Evolutionary conservation across 2,329 filamentous ascomycete genomes (phyloP).

Genomic region (Ascochyta clinopodiicola): DNA sequence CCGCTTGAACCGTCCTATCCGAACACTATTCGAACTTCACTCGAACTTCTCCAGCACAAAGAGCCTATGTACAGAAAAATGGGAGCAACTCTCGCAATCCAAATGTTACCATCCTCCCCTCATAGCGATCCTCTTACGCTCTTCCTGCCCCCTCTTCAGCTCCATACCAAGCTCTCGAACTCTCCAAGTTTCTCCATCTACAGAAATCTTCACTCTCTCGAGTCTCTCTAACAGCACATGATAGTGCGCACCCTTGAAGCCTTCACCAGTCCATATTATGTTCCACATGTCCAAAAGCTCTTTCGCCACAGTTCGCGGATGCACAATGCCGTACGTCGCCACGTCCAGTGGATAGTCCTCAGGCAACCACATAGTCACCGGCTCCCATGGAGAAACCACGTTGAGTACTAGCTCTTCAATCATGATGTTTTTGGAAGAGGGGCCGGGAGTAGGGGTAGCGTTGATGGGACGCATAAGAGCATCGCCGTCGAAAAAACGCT

Average conservation of each 20-base stretch:
- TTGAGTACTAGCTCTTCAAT: slow-evolving; percentile 45
- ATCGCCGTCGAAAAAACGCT: slow-evolving; percentile 37
- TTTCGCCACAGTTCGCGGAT: slow-evolving; percentile 35
- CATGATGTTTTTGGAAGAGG: slow-evolving; percentile 16
- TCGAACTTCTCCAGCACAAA: background rate
- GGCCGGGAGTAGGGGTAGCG: slow-evolving; percentile 2
- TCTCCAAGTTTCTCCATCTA: slow-evolving; percentile 36
- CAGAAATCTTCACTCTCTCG: slow-evolving; percentile 38
- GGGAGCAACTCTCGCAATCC: background rate
- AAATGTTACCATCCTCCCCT: slow-evolving; percentile 30
- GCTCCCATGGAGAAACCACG: slow-evolving; percentile 29
- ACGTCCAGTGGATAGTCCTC: slow-evolving; percentile 29
- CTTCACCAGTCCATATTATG: slow-evolving; percentile 41
- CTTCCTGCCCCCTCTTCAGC: slow-evolving; percentile 41
- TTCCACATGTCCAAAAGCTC: slow-evolving; percentile 44
- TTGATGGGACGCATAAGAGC: slow-evolving; percentile 25
- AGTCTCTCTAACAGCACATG: slow-evolving; percentile 38
- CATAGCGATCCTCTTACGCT: slow-evolving; percentile 36
- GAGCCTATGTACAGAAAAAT: too few relatives aligned
- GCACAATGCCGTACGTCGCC: slow-evolving; percentile 29
- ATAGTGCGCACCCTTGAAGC: slow-evolving; percentile 35
- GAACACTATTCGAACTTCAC: slow-evolving; percentile 14
- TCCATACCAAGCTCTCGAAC: slow-evolving; percentile 39
- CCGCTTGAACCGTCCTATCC: slow-evolving; percentile 17
- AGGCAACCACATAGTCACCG: slow-evolving; percentile 20